Conservation (phyloP, 331 rosid species). For the Quercus tomentella region DNA sequence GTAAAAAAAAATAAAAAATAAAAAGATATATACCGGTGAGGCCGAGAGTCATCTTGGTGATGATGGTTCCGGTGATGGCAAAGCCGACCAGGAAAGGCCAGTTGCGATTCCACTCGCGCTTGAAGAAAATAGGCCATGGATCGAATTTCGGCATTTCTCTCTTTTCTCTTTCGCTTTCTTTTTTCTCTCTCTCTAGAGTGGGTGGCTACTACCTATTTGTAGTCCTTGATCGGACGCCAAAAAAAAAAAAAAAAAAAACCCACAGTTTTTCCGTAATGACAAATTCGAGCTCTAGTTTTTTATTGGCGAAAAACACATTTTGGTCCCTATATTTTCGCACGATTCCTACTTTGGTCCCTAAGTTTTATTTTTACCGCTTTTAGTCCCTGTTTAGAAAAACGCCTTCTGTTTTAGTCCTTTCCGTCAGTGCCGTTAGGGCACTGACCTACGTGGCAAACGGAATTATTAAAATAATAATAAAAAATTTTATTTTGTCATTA, state of each 20-base stretch:
- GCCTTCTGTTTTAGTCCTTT: too few relatives aligned
- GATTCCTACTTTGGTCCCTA: too few relatives aligned
- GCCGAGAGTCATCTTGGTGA: constrained; percentile 73
- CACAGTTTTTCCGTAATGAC: too few relatives aligned
- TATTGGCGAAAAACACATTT: too few relatives aligned
- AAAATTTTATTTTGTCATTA: too few relatives aligned
- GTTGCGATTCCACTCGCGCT: constrained; percentile 78
- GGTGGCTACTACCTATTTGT: background rate
- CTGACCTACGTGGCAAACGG: too few relatives aligned
- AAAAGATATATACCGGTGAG: constrained; percentile 51
- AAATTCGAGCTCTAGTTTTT: too few relatives aligned
- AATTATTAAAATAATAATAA: too few relatives aligned
- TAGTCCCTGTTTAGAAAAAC: too few relatives aligned
- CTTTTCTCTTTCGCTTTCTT: background rate
- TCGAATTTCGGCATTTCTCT: constrained; percentile 60
- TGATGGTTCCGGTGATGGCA: constrained; percentile 60
- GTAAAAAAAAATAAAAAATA: background rate
- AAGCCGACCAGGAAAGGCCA: constrained; percentile 93
- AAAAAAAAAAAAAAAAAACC: background rate
- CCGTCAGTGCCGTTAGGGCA: too few relatives aligned
- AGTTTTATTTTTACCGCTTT: too few relatives aligned
- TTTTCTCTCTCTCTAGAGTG: background rate
- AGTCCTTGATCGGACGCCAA: background rate
- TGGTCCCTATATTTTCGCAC: too few relatives aligned
- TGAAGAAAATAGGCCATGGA: constrained; percentile 94